Base-by-base conservation (phyloP, 2,329 filamentous ascomycete genomes). In the Aaosphaeria arxii region DNA sequence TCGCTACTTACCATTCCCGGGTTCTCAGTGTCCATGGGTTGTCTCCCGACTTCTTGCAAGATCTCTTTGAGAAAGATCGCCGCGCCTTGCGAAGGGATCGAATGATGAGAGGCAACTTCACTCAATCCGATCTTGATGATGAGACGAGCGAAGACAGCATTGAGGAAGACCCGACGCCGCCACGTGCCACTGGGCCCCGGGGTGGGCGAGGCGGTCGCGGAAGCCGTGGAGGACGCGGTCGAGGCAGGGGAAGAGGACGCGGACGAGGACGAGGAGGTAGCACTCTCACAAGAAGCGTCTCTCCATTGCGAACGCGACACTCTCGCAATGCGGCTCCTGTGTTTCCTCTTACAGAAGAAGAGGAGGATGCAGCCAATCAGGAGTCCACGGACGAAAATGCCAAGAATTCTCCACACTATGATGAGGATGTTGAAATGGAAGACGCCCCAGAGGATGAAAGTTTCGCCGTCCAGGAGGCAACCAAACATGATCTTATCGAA, bases 281-380 rank as follows among this genome's bases (percentile, higher is more conserved):
- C 47, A 58, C 57, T 17, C 38, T 54, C 43, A 40, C 46, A n/a
- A 59, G 54, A 57, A 49, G 47, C 4, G 45, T 53, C n/a, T 63
- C 65, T 46, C 66, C 61, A 40, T 46, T 54, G 47, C 62, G 59
- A 50, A 61, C 56, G 31, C 64, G 66, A 47, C 57, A 57, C 44
- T 53, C 61, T 55, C 67, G 68, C 46, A 63, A 54, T 57, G 59
- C 62, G 55, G 58, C 61, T 51, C 56, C 63, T 43, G 57, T 56
- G 46, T 64, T 64, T 59, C 58, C 62, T 40, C 60, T 67, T 55
- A 57, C 58, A 50, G 66, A 70, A 57, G 62, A 62, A 32, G 65
- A 65, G 43, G 63, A 69, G 51, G 66, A 68, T 44, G 54, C 55
- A 48, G 63, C 67, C 59, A 69, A 69, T 65, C 59, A 68, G 49